phyloP scores from a whole-genome alignment of 768 basidiomycete genomes.

The Collybiopsis confluens region DNA sequence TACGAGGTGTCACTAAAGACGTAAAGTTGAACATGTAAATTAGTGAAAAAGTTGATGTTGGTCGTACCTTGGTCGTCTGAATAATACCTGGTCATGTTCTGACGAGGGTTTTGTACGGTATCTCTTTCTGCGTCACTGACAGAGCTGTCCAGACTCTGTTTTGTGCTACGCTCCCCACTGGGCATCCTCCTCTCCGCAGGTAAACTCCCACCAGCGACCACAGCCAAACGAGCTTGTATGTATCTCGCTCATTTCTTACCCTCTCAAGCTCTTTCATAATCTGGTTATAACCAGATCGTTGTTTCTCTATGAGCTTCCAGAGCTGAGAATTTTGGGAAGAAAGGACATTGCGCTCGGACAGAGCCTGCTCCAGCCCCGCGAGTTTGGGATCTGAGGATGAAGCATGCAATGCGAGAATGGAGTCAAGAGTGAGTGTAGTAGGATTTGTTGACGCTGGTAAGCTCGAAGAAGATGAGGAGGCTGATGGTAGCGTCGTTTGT shows the following conservation, averaged over 20 bases:
- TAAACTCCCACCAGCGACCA: slow-evolving; percentile 23
- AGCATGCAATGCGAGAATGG: slow-evolving; percentile 53
- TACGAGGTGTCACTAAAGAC: slow-evolving; percentile 25
- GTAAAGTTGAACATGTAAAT: slow-evolving; percentile 2
- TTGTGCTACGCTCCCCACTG: neutral
- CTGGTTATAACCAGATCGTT: slow-evolving; percentile 74
- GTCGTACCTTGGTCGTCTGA: slow-evolving; percentile 39
- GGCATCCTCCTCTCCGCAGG: slow-evolving; percentile 18
- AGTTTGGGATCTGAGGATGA: slow-evolving; percentile 47
- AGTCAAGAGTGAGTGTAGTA: slow-evolving; percentile 43
- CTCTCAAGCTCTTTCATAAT: slow-evolving; percentile 84
- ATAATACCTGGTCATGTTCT: slow-evolving; percentile 25
- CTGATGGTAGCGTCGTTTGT: slow-evolving; percentile 11
- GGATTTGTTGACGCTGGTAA: slow-evolving; percentile 23
- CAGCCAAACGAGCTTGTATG: slow-evolving; percentile 48
- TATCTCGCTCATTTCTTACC: slow-evolving; percentile 75
- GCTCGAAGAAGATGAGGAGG: slow-evolving; percentile 16
- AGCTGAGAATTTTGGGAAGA: slow-evolving; percentile 84
- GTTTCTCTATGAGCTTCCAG: slow-evolving; percentile 95
- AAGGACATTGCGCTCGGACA: slow-evolving; percentile 78
- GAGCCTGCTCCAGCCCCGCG: slow-evolving; percentile 72
- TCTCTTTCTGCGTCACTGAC: neutral
- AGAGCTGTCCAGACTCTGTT: slow-evolving; percentile 13
- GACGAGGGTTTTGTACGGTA: slow-evolving; percentile 17
- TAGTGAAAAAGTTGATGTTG: slow-evolving; percentile 11